These are phyloP conservation scores for Spirogloea muscicola DNA, from an alignment of 139 green algal species.

Conservation along the genomic window DNA sequence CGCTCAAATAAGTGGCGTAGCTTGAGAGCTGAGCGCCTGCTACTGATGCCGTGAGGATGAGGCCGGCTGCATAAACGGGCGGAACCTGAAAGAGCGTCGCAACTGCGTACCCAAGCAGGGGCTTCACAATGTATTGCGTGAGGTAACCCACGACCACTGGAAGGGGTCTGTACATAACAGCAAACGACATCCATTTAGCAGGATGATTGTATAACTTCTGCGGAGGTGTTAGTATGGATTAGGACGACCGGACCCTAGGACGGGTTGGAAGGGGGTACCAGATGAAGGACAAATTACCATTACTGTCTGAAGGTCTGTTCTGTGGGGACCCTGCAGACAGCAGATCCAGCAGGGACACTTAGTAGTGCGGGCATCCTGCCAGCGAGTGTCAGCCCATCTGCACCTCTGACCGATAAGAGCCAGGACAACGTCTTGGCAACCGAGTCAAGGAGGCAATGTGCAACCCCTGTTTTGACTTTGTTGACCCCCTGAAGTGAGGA, in stretches of 20 bases:
- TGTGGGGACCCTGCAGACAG: not conserved
- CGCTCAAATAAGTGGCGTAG: slow-evolving; percentile 71
- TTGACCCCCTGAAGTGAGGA: not conserved
- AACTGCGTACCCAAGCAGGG: slow-evolving; percentile 46
- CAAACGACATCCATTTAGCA: too few species aligned
- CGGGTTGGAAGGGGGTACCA: not conserved
- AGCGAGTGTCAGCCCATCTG: too few species aligned
- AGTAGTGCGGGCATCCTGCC: too few species aligned
- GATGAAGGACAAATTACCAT: not conserved
- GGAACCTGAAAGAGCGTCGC: slow-evolving; percentile 40
- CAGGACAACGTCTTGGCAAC: not conserved
- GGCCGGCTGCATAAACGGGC: slow-evolving; percentile 54
- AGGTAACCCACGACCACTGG: slow-evolving; percentile 2
- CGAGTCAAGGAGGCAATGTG: not conserved
- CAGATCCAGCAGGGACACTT: not conserved
- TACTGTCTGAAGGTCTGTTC: not conserved
- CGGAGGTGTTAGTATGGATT: too few species aligned
- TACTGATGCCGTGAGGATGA: slow-evolving; percentile 74
- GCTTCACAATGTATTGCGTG: slow-evolving; percentile 3
- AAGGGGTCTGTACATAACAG: not conserved
- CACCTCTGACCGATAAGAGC: not conserved
- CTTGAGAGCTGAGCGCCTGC: slow-evolving; percentile 68
- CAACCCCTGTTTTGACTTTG: not conserved
- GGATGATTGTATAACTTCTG: too few species aligned
- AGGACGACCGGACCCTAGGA: not conserved